phyloP scores from a whole-genome alignment of 176 grass and related monocot species.

The Musa schizocarpa region DNA sequence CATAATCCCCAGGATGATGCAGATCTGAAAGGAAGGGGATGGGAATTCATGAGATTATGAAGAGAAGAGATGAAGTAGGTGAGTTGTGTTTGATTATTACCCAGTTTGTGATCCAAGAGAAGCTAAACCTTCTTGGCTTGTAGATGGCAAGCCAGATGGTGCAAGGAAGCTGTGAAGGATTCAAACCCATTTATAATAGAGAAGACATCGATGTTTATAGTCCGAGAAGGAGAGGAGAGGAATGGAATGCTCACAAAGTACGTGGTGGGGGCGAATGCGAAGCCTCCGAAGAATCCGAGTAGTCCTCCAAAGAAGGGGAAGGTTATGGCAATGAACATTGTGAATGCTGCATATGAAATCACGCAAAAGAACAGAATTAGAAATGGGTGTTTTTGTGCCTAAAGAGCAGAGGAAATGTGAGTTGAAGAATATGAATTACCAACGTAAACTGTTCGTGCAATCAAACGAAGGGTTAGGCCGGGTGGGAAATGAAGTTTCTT shows the following conservation, averaged over 20 bases:
- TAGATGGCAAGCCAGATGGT: conserved; percentile 81
- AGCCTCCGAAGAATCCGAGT: conserved; percentile 81
- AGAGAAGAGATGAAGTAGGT: no score
- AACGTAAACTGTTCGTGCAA: conserved; percentile 53
- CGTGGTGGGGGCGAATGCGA: conserved; percentile 70
- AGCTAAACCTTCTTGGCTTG: conserved; percentile 62
- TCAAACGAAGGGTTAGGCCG: conserved; percentile 47
- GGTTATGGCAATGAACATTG: conserved; percentile 85
- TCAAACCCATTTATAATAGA: not conserved
- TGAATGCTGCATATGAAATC: conserved; percentile 48
- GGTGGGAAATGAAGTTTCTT: conserved; percentile 61
- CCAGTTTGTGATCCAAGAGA: conserved; percentile 84
- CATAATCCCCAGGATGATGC: conserved; percentile 62
- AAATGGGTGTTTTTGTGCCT: no score
- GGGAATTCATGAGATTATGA: no score
- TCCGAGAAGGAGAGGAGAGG: not conserved
- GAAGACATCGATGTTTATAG: not conserved
- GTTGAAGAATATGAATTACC: conserved; percentile 29
- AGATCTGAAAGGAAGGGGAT: conserved; percentile 26
- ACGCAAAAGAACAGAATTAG: not conserved
- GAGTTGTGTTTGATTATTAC: conserved; percentile 20
- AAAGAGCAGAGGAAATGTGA: not conserved
- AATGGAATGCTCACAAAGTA: conserved; percentile 56
- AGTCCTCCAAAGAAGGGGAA: conserved; percentile 80
- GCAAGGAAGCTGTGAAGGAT: conserved; percentile 56